Percentiles rank a stretch among this genome's conserved stretches.
Conservation (phyloP, 2,329 filamentous ascomycete genomes). For the Penicillium sp. region DNA sequence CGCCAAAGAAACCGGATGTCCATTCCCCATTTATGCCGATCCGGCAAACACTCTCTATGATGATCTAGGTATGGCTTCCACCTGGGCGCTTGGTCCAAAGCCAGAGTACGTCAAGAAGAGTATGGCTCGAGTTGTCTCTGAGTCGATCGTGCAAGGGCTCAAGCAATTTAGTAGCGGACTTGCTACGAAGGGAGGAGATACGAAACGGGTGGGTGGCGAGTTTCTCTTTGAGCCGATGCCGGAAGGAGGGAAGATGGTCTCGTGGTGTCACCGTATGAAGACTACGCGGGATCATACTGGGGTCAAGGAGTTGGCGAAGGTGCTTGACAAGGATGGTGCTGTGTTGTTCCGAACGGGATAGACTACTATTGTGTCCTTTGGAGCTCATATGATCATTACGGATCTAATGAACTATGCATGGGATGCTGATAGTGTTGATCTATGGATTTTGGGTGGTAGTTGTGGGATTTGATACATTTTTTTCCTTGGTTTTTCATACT, state of each 20-base stretch:
- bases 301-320: conserved; percentile 46
- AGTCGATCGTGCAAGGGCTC: conserved; percentile 61
- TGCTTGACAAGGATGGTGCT: conserved; percentile 17
- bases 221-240: conserved; percentile 66
- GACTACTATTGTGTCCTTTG: neutral
- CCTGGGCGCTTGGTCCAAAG: conserved; percentile 62
- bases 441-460: neutral
- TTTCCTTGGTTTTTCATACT: neutral
- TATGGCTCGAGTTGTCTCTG: conserved; percentile 50
- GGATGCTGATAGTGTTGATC: neutral
- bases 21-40: conserved; percentile 78
- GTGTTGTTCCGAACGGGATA: neutral
- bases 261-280: conserved; percentile 82
- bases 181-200: conserved; percentile 41
- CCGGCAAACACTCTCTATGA: conserved; percentile 68
- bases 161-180: conserved; percentile 45
- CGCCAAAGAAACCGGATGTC: conserved; percentile 62
- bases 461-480: neutral
- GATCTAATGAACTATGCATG: neutral
- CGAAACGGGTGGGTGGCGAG: conserved; percentile 73
- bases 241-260: conserved; percentile 48
- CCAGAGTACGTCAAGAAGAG: conserved; percentile 68
- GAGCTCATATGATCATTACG: neutral
- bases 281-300: conserved; percentile 78
- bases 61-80: conserved; percentile 69